Percentiles rank a stretch among this genome's conserved stretches.
These are phyloP conservation scores for Xanthoconium stramineum DNA, from an alignment of 768 basidiomycete species.

Conservation along the genomic window DNA sequence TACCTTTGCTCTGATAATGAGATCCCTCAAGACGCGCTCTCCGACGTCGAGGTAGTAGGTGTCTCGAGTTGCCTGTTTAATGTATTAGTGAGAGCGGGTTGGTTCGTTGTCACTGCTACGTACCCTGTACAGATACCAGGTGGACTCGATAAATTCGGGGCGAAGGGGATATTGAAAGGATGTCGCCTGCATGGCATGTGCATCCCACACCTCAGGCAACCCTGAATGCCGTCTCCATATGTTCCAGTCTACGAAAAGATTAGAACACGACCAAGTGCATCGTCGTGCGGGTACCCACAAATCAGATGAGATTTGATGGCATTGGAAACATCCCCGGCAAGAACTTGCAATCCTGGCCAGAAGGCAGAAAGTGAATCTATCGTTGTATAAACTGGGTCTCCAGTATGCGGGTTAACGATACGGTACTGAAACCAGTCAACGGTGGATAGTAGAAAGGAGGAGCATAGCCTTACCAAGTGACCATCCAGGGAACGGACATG, in stretches of 20 bases:
- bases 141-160: slow-evolving; percentile 94
- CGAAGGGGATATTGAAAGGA: slow-evolving; percentile 78
- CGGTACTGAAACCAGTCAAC: slow-evolving; percentile 59
- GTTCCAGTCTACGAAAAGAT: slow-evolving; percentile 69
- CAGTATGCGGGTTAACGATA: slow-evolving; percentile 74
- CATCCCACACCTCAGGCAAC: slow-evolving; percentile 91
- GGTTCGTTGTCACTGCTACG: slow-evolving; percentile 19
- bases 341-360: slow-evolving; percentile 93
- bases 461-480: slow-evolving; percentile 60
- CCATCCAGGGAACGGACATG: slow-evolving; percentile 81
- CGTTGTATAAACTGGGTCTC: slow-evolving; percentile 70
- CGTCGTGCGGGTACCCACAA: slow-evolving; percentile 47
- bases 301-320: slow-evolving; percentile 91
- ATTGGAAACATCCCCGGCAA: slow-evolving; percentile 81
- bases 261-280: background rate
- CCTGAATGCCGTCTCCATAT: slow-evolving; percentile 86
- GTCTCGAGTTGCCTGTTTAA: slow-evolving; percentile 80
- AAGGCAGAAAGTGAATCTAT: slow-evolving; percentile 96
- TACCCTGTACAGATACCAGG: slow-evolving; percentile 91
- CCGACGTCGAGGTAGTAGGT: slow-evolving; percentile 91
- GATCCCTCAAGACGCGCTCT: slow-evolving; percentile 76
- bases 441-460: background rate
- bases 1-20: slow-evolving; percentile 72
- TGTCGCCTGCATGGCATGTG: slow-evolving; percentile 65
- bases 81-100: background rate